phyloP scores from a whole-genome alignment of 2,329 filamentous ascomycete species.

The Gyromitra esculenta region DNA sequence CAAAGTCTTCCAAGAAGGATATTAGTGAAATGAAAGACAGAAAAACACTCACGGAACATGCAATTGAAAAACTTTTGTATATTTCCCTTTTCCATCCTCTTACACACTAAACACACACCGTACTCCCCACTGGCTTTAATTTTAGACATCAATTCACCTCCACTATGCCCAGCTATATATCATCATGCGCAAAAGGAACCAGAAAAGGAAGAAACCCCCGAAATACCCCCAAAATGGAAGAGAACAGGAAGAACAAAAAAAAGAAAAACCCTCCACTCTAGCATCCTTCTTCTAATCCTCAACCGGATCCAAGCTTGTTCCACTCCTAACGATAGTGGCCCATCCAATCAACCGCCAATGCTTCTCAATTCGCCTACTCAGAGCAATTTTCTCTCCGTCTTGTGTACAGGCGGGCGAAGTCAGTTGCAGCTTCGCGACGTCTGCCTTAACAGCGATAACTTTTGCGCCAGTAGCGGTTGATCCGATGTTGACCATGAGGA shows the following conservation, averaged over 20 bases:
- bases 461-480: constrained; percentile 97
- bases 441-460: constrained; percentile 95
- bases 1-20: background rate
- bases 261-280: constrained; percentile 19
- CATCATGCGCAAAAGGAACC: constrained; percentile 30
- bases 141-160: constrained; percentile 27
- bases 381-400: constrained; percentile 96
- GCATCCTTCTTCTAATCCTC: constrained; percentile 31
- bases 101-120: constrained; percentile 6
- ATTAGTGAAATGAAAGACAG: background rate
- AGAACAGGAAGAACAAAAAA: constrained; percentile 28
- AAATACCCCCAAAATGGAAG: constrained; percentile 28
- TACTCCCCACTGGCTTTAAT: constrained; percentile 6
- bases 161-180: constrained; percentile 15
- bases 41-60: background rate
- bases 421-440: constrained; percentile 92
- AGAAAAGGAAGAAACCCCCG: constrained; percentile 35
- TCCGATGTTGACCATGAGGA: constrained; percentile 99
- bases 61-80: constrained; percentile 27
- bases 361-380: constrained; percentile 97
- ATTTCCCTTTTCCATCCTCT: constrained; percentile 9
- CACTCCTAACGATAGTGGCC: constrained; percentile 74
- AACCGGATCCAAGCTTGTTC: constrained; percentile 47
- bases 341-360: constrained; percentile 96
- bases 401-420: constrained; percentile 96